Evolutionary conservation across 2,329 filamentous ascomycete species (phyloP).

Genomic region (Fusarium torreyae): DNA sequence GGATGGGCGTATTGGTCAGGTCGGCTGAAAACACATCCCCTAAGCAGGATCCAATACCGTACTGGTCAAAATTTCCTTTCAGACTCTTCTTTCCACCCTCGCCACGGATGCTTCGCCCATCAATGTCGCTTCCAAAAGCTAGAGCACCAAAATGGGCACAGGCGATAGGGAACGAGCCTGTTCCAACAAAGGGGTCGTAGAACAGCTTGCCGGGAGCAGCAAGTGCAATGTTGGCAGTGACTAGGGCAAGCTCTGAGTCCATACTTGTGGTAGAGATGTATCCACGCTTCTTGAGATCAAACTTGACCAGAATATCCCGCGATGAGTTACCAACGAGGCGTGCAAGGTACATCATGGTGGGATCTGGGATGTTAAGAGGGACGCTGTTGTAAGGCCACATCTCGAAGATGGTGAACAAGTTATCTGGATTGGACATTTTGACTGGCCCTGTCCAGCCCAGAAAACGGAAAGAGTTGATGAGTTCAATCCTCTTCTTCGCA

Average conservation of each 20-base stretch:
- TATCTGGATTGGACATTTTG: conserved; percentile 79
- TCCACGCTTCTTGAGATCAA: conserved; percentile 91
- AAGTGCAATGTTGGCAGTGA: conserved; percentile 92
- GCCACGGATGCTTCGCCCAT: conserved; percentile 89
- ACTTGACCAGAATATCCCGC: conserved; percentile 78
- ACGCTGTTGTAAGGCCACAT: conserved; percentile 76
- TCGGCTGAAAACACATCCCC: conserved; percentile 89
- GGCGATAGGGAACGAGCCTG: conserved; percentile 91
- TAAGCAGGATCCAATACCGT: conserved; percentile 75
- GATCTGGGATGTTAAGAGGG: conserved; percentile 65
- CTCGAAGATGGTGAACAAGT: conserved; percentile 86
- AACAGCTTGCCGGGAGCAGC: conserved; percentile 87
- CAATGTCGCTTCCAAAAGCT: conserved; percentile 91
- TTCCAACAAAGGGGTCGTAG: conserved; percentile 96
- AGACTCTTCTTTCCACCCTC: conserved; percentile 68
- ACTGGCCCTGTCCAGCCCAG: conserved; percentile 85
- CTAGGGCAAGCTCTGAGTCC: conserved; percentile 92
- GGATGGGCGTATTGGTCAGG: conserved; percentile 87
- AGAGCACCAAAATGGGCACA: conserved; percentile 91
- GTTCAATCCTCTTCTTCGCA: conserved; percentile 72
- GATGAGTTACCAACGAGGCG: conserved; percentile 77
- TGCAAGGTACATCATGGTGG: conserved; percentile 77
- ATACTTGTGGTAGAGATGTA: conserved; percentile 98
- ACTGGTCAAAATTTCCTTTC: conserved; percentile 86
- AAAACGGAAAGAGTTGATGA: conserved; percentile 88